These are phyloP conservation scores for Mortierella sp. DNA, from an alignment of 371 early-diverging fungal species.

Conservation along the genomic window DNA sequence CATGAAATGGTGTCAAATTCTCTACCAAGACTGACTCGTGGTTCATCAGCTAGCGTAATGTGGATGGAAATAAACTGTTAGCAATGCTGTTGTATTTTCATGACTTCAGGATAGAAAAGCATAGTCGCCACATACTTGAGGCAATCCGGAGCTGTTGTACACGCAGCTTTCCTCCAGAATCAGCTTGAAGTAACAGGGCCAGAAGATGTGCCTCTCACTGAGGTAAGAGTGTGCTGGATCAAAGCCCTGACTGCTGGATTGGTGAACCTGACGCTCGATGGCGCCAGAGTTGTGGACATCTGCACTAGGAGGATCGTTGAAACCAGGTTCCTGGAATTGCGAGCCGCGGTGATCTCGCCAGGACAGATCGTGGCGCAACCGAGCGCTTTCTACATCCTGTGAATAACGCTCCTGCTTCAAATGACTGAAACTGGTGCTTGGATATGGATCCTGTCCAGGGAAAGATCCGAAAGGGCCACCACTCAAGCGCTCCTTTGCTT, in stretches of 20 bases:
- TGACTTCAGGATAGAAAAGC: neutral
- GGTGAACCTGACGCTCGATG: neutral
- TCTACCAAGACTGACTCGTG: constrained; percentile 23
- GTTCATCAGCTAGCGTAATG: constrained; percentile 1
- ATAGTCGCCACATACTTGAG: constrained; percentile 2
- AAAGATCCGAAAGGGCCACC: neutral
- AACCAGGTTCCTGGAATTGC: neutral
- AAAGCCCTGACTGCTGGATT: constrained; percentile 3
- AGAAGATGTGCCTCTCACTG: constrained; percentile 30
- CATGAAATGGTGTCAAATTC: constrained; percentile 25
- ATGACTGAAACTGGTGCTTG: constrained; percentile 2
- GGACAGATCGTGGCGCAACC: neutral
- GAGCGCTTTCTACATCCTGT: constrained; percentile 3
- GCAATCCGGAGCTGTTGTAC: neutral
- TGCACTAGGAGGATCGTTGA: neutral
- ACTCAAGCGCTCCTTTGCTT: neutral
- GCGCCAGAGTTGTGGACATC: neutral
- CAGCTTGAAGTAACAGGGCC: constrained; percentile 39
- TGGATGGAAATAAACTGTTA: neutral
- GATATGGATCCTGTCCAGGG: constrained; percentile 1
- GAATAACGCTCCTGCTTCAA: constrained; percentile 6
- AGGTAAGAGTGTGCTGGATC: constrained; percentile 24
- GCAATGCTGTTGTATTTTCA: neutral
- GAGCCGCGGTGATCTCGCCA: neutral
- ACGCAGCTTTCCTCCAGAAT: constrained; percentile 22